phyloP scores from a whole-genome alignment of 192 early-diverging fungal genomes.

The Pecoramyces ruminantium region DNA sequence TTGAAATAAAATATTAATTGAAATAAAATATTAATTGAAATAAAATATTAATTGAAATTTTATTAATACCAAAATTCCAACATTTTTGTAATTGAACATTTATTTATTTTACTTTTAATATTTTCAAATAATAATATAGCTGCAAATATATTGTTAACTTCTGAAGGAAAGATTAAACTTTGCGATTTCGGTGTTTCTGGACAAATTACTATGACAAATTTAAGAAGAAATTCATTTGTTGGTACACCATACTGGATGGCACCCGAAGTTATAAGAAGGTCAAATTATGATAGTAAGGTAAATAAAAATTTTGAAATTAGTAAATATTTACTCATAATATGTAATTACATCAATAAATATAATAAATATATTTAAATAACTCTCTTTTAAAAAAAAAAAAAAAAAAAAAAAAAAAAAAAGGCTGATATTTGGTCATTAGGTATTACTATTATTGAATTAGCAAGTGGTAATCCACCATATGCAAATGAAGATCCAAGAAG shows the following conservation, averaged over 20 bases:
- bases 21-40: too few species aligned
- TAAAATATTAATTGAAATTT: too few species aligned
- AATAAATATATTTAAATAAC: too few species aligned
- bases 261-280: constrained; percentile 14
- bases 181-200: constrained; percentile 48
- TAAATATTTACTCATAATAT: too few species aligned
- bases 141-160: constrained; percentile 48
- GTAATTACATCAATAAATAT: too few species aligned
- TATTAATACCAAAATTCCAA: too few species aligned
- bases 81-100: too few species aligned
- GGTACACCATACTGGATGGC: neutral
- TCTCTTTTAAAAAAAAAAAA: too few species aligned
- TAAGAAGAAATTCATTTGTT: constrained; percentile 1
- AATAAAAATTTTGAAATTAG: too few species aligned
- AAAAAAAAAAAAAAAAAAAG: constrained; percentile 21
- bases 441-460: constrained; percentile 93
- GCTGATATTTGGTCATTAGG: constrained; percentile 99
- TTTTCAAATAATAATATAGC: constrained; percentile 13
- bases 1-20: too few species aligned
- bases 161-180: constrained; percentile 26
- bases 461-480: constrained; percentile 85
- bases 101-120: too few species aligned
- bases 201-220: constrained; percentile 20
- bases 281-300: constrained; percentile 79
- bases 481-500: constrained; percentile 80